Evolutionary conservation across 2,329 filamentous ascomycete genomes (phyloP), one percentile per base, ranked within the genome.

Genomic region (Hymenoscyphus repandus): DNA sequence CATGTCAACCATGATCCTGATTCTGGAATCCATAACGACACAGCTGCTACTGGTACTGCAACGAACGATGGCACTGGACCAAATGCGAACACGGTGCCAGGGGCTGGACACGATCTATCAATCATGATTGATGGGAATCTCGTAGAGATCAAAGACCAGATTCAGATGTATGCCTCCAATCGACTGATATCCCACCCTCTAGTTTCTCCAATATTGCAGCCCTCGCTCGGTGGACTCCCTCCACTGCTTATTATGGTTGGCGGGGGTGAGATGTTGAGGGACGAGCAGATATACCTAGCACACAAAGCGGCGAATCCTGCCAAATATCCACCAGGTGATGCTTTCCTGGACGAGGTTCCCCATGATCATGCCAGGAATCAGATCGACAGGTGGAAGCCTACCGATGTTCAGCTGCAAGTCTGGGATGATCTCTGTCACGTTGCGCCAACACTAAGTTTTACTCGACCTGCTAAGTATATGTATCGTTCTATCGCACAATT

Each of bases 381-480:
- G 11, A 63, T 93, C 13, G 72, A 76, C 33, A 82, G 77, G 55
- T 95, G 89, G 68, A 81, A 82, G 51, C 88, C 90, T 0, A 99
- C 93, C 0, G 82, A 95, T 60, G 92, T 97, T 0, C 90, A 96
- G 65, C 76, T 99, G 2, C 93, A 97, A 66, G 85, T 97, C 1
- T 97, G 92, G 91, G 92, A 97, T 51, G 88, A 96, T 61, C 73
- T 97, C 2, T 97, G 93, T 62, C 92, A 97, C 65, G 91, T 95
- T 5, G 85, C 86, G 0, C 89, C 92, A 1, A 96, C 91, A 0
- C 76, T 97, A n/a, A 95, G 89, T 62, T 97, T 96, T 67, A 97
- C 92, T 0, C 80, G 85, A n/a, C 93, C 93, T 0, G 93, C 92
- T 41, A 97, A 97, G 67, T 88, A 87, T 70, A 96, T 97, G 90